Evolutionary conservation across 331 rosid genomes (phyloP).

Genomic region (Malus hybrid): DNA sequence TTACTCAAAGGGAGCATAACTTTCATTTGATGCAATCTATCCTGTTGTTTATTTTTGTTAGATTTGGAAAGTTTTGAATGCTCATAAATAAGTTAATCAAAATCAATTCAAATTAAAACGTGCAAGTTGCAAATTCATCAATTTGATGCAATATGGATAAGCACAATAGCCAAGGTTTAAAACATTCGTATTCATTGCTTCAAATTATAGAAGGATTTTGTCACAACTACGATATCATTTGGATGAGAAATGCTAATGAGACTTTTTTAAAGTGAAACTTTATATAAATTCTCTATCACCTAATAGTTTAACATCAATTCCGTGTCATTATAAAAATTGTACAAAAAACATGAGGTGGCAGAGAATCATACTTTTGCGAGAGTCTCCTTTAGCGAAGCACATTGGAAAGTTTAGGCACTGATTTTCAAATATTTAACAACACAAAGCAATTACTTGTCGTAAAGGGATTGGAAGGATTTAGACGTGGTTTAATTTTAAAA

Average conservation of each 20-base stretch:
- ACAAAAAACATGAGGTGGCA: fast-evolving
- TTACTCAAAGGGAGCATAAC: neutral
- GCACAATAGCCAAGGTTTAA: neutral
- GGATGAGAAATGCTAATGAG: too few species aligned
- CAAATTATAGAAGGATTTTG: too few species aligned
- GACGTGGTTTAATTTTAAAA: neutral
- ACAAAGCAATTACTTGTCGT: neutral
- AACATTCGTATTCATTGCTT: neutral
- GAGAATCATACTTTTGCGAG: too few species aligned
- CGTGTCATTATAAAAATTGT: too few species aligned
- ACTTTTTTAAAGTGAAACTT: too few species aligned
- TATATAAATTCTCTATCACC: too few species aligned
- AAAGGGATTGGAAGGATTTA: neutral
- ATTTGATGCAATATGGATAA: neutral
- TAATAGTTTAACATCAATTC: too few species aligned
- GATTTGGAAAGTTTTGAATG: neutral
- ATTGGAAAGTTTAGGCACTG: neutral
- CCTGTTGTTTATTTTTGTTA: too few species aligned
- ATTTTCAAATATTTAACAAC: too few species aligned
- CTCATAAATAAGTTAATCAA: neutral
- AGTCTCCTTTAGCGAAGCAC: neutral
- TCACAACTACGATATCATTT: too few species aligned
- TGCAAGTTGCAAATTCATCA: neutral
- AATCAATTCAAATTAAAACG: neutral
- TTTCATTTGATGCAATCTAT: neutral